Conservation (phyloP, 2,329 filamentous ascomycete species). For the Aureobasidium sp. region DNA sequence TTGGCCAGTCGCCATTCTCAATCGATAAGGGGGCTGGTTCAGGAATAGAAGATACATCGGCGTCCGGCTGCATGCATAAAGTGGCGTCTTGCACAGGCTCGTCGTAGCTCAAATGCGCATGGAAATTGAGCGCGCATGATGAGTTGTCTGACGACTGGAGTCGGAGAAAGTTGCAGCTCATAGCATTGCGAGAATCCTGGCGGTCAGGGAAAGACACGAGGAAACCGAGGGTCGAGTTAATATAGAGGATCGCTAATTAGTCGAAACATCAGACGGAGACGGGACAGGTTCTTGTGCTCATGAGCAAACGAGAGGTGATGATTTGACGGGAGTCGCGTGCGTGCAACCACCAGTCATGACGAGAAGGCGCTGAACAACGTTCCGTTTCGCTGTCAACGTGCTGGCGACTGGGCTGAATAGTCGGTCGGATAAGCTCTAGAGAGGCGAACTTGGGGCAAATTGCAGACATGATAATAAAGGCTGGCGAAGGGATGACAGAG, state of each 20-base stretch:
- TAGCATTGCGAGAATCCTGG: not conserved
- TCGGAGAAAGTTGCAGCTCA: conserved; percentile 5
- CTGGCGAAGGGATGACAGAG: not conserved
- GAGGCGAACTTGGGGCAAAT: not conserved
- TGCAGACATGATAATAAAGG: not conserved
- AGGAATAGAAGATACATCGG: conserved; percentile 13
- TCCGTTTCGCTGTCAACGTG: conserved; percentile 13
- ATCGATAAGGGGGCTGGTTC: conserved; percentile 10
- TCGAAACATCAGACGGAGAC: conserved; percentile 8
- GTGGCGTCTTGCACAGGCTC: conserved; percentile 13
- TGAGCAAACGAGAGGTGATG: conserved; percentile 5
- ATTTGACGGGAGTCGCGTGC: conserved; percentile 9
- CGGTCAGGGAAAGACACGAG: not conserved
- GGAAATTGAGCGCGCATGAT: conserved; percentile 5
- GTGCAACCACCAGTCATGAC: conserved; percentile 2
- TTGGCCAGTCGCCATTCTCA: conserved; percentile 7
- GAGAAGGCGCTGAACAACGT: conserved; percentile 10
- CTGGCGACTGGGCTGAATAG: conserved; percentile 7
- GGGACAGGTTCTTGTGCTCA: conserved; percentile 3
- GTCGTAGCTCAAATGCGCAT: conserved; percentile 4
- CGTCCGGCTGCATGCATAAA: conserved; percentile 11
- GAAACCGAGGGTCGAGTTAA: not conserved
- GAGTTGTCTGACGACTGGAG: not conserved
- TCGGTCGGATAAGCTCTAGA: not conserved
- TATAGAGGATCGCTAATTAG: conserved; percentile 3